Conservation (phyloP, 2,329 filamentous ascomycete genomes). For the Pseudogymnoascus sp. region DNA sequence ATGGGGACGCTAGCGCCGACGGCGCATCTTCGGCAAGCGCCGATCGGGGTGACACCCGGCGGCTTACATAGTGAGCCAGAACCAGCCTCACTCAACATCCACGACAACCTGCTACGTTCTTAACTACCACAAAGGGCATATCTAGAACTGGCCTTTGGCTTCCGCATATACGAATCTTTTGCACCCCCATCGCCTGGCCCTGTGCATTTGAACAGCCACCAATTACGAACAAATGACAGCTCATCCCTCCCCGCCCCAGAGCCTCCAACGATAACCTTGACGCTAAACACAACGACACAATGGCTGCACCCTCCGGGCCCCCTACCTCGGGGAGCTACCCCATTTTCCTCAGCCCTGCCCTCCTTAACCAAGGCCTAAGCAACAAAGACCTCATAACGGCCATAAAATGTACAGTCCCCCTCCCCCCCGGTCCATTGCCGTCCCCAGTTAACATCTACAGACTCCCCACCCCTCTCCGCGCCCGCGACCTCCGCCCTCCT, state of each 20-base stretch:
- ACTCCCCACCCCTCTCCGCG: conserved; percentile 39
- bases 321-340: neutral
- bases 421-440: too few relatives aligned
- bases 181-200: neutral
- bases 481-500: conserved; percentile 36
- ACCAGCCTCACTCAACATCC: neutral
- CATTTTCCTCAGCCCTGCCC: conserved; percentile 1
- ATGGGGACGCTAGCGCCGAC: neutral
- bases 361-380: neutral
- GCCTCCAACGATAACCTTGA: neutral
- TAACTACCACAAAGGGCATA: neutral
- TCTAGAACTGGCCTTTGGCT: neutral
- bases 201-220: neutral
- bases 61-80: neutral
- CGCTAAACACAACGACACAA: neutral
- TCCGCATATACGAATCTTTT: neutral
- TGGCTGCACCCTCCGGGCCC: conserved; percentile 1
- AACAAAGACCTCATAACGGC: neutral
- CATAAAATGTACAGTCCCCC: neutral
- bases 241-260: neutral
- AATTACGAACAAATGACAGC: neutral
- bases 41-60: conserved; percentile 1
- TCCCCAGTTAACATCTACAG: neutral
- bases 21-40: conserved; percentile 5
- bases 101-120: neutral